Evolutionary conservation across 257 asterid species (phyloP), one percentile per base, ranked within the genome.

Genomic region (Przewalskia tangutica): DNA sequence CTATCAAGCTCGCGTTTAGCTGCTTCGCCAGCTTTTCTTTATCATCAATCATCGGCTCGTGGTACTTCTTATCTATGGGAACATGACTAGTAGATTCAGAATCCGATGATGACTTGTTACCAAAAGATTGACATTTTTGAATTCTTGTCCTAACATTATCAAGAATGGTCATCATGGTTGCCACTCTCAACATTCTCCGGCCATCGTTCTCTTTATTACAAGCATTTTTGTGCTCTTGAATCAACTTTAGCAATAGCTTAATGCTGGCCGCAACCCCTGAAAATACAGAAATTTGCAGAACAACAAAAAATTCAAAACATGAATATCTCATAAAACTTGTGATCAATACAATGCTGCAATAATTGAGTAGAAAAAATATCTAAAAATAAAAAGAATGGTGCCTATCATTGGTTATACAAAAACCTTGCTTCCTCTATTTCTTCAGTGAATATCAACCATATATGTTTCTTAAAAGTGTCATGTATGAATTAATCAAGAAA

Each of bases 111-210:
- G 9, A 85, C 17, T 65, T 91, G 55, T 83, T 86, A 8, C 95
- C 93, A 81, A 94, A 93, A 4, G 95, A 86, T 84, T 91, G 97
- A 48, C 95, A 90, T 75, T 89, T 91, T 16, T 93, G 93, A 16
- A 94, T 90, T 54, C 98, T 82, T 16, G 87, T 81, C 82, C 92
- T 82, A 0, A 91, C 90, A 38, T 89, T 91, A 50, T 91, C 98
- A 10, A 94, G 89, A 75, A 94, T 94, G 16, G 98, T 90, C 90
- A 94, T 89, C 95, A 94, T 94, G 70, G 96, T 91, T 17, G 97
- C 98, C 83, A 94, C 98, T 90, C 98, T 90, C 77, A 94, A 88
- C 97, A 90, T 93, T 82, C 95, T 89, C 18, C 98, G 80, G 51
- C 92, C 87, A 86, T 91, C 97, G 6, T 88, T 90, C 71, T 88